These are phyloP conservation scores for Trichoderma arundinaceum DNA, from an alignment of 2,329 filamentous ascomycete genomes.

Conservation along the genomic window DNA sequence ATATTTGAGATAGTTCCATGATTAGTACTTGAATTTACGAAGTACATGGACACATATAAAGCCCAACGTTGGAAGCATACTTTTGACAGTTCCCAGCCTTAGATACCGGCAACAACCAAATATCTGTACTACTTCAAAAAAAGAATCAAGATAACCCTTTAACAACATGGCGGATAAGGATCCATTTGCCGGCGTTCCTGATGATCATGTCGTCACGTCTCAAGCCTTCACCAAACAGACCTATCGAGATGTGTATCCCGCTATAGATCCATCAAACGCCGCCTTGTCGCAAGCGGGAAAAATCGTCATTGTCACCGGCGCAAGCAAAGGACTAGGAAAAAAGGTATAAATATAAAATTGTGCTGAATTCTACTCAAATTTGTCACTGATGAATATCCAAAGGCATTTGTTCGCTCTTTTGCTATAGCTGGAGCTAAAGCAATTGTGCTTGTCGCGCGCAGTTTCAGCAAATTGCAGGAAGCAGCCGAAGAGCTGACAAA, in stretches of 20 bases:
- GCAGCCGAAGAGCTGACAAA: constrained; percentile 13
- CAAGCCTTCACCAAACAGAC: constrained; percentile 15
- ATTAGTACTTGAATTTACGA: too few relatives aligned
- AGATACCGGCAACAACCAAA: too few relatives aligned
- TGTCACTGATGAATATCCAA: not conserved
- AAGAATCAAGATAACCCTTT: not conserved
- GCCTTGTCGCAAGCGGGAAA: constrained; percentile 20
- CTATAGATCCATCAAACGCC: constrained; percentile 17
- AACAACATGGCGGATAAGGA: not conserved
- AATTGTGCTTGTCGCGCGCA: constrained; percentile 21
- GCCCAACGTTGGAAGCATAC: too few relatives aligned
- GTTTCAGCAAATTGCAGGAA: not conserved
- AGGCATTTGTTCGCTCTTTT: constrained; percentile 21
- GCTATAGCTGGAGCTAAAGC: constrained; percentile 15
- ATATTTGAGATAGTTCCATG: too few relatives aligned
- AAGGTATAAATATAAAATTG: not conserved
- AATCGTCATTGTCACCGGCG: constrained; percentile 16
- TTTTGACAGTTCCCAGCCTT: too few relatives aligned
- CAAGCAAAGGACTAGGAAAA: constrained; percentile 17
- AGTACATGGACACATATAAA: too few relatives aligned
- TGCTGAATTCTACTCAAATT: not conserved
- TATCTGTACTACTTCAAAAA: not conserved
- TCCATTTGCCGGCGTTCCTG: not conserved
- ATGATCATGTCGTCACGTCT: constrained; percentile 4
- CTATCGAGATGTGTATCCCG: constrained; percentile 22